Conservation (phyloP, 306 rosid genomes). For the Albizia julibrissin region DNA sequence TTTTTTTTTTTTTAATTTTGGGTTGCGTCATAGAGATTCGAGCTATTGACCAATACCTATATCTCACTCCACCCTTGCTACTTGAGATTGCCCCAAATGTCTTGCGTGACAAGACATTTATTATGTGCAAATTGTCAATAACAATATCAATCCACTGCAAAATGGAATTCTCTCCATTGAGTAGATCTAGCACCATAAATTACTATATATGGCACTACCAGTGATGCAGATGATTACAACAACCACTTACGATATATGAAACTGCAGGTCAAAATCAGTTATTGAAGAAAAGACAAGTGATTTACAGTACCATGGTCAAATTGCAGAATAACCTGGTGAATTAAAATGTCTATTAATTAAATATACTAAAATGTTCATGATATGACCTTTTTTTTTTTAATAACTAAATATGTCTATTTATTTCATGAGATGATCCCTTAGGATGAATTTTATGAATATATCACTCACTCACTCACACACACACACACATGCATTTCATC, state of each 20-base stretch:
- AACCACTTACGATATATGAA: not conserved
- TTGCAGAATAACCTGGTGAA: not conserved
- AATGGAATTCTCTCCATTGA: not conserved
- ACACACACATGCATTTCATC: no score
- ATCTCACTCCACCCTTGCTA: not conserved
- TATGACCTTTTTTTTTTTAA: not conserved
- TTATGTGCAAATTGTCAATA: not conserved
- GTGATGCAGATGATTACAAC: not conserved
- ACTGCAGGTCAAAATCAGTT: not conserved
- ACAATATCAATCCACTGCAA: not conserved
- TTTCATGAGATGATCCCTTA: not conserved
- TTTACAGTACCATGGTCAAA: not conserved
- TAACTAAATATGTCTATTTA: not conserved
- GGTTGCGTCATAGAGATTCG: not conserved
- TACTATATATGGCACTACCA: conserved; percentile 6
- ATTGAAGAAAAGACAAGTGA: not conserved
- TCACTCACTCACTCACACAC: no score
- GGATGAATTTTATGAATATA: not conserved
- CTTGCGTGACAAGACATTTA: no score
- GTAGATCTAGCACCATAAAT: not conserved
- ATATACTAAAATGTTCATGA: not conserved
- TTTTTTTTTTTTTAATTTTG: not conserved
- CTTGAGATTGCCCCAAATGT: no score
- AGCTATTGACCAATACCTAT: not conserved
- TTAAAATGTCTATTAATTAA: not conserved